A percentile compares a stretch with the other conserved stretches of the same genome.
Conservation (phyloP, 495 filamentous ascomycete species). For the Podospora sp. region DNA sequence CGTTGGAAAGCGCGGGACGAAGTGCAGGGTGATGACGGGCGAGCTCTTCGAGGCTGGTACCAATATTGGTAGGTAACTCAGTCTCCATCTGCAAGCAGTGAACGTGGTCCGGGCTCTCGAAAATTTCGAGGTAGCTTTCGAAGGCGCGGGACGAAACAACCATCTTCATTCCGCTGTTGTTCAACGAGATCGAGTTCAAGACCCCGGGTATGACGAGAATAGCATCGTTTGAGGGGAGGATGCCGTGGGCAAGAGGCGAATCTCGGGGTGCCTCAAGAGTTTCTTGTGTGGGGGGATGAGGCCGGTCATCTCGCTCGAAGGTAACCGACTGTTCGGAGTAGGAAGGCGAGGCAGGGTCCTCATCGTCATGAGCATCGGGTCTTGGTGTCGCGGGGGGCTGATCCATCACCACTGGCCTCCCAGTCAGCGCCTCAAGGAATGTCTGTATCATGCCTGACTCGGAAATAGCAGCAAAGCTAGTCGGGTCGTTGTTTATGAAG, state of each 20-base stretch:
- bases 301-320: constrained; percentile 46
- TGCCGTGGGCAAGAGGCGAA: constrained; percentile 65
- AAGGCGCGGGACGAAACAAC: constrained; percentile 83
- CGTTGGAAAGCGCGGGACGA: constrained; percentile 74
- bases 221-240: constrained; percentile 81
- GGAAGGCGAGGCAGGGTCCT: constrained; percentile 41
- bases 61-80: constrained; percentile 66
- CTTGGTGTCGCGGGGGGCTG: constrained; percentile 34
- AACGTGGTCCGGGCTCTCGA: constrained; percentile 88
- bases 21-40: constrained; percentile 88
- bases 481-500: constrained; percentile 99
- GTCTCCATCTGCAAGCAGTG: constrained; percentile 75
- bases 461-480: constrained; percentile 91
- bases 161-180: constrained; percentile 82
- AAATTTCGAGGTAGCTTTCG: constrained; percentile 87
- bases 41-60: constrained; percentile 88
- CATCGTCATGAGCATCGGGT: constrained; percentile 36
- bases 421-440: constrained; percentile 79
- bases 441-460: constrained; percentile 89
- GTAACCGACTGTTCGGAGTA: constrained; percentile 43
- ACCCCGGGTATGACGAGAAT: constrained; percentile 83
- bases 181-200: constrained; percentile 92
- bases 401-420: constrained; percentile 49
- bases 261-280: constrained; percentile 46
- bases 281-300: constrained; percentile 47